Conservation (phyloP, 2,329 filamentous ascomycete genomes). For the Verticillium nubilum region DNA sequence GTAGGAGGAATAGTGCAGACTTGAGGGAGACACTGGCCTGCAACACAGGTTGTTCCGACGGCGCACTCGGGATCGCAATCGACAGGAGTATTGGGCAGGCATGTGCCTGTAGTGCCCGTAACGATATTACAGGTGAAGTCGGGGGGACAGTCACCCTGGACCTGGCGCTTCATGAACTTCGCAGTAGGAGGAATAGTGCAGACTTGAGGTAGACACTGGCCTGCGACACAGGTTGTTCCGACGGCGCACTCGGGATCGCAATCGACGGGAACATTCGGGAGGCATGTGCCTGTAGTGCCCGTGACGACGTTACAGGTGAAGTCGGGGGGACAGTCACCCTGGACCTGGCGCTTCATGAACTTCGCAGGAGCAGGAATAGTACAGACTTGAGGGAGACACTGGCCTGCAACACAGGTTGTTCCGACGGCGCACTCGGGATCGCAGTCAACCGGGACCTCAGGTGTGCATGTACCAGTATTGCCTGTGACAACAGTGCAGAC, state of each 20-base stretch:
- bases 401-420: no score
- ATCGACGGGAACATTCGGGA: background rate
- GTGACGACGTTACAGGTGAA: background rate
- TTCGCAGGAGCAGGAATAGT: no score
- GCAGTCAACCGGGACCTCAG: background rate
- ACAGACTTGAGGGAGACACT: no score
- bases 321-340: background rate
- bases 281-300: background rate
- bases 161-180: background rate
- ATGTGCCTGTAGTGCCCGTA: background rate
- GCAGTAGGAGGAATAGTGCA: no score
- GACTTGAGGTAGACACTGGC: no score
- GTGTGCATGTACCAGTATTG: background rate
- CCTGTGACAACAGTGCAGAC: background rate
- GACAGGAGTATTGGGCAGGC: background rate
- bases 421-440: no score
- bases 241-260: no score
- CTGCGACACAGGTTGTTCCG: no score
- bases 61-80: no score
- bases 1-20: no score
- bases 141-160: background rate
- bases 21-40: no score
- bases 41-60: no score
- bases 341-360: background rate
- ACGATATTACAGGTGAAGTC: background rate